A percentile compares a stretch with the other conserved stretches of the same genome.
Conservation (phyloP, 371 early-diverging fungal genomes). For the Mortierella sp. region DNA sequence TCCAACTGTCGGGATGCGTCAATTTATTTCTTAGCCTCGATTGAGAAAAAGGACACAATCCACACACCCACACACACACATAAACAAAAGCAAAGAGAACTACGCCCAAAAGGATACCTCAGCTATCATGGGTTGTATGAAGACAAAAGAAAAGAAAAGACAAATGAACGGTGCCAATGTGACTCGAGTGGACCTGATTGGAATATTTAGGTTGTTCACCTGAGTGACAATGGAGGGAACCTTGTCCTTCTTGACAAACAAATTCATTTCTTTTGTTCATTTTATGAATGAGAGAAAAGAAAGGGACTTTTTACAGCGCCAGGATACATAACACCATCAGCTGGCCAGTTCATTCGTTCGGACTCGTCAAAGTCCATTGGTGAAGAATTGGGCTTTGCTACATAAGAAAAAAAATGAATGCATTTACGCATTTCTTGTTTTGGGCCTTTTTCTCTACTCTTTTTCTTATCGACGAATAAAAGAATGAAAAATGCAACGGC, state of each 20-base stretch:
- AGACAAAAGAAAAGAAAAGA: not conserved
- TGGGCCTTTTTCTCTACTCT: not conserved
- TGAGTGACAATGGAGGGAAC: not conserved
- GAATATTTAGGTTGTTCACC: not conserved
- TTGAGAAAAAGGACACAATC: not conserved
- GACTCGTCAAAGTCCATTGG: not conserved
- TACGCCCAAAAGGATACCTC: not conserved
- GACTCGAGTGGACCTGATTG: conserved; percentile 8
- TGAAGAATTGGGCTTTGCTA: not conserved
- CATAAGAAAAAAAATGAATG: not conserved
- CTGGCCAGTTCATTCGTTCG: not conserved
- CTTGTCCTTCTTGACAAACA: not conserved
- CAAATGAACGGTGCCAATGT: not conserved
- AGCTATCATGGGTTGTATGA: not conserved
- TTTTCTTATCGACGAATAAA: not conserved
- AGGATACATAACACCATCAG: not conserved
- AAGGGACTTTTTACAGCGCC: not conserved
- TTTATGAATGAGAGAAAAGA: not conserved
- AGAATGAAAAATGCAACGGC: not conserved
- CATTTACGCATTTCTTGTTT: not conserved
- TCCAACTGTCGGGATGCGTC: conserved; percentile 1
- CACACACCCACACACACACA: not conserved
- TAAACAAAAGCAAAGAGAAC: not conserved
- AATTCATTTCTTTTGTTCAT: not conserved
- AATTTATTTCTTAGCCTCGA: not conserved